Conservation (phyloP, 371 early-diverging fungal genomes). For the Mucor plumbeus region DNA sequence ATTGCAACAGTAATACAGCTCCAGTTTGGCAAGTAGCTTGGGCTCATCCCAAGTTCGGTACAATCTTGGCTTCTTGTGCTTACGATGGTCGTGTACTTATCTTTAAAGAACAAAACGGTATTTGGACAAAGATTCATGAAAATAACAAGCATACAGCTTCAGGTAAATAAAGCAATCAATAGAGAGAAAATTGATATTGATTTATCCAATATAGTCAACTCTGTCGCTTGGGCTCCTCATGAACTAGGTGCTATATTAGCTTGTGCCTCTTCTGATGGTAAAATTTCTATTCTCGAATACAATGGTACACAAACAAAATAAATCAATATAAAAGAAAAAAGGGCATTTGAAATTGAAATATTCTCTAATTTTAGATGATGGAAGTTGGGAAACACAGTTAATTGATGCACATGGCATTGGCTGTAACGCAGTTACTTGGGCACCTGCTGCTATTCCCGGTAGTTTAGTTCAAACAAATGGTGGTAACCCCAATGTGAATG, state of each 20-base stretch:
- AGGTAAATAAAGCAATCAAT: conserved; percentile 54
- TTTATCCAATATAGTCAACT: conserved; percentile 74
- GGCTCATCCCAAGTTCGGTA: conserved; percentile 98
- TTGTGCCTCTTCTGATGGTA: conserved; percentile 97
- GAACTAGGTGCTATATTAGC: conserved; percentile 93
- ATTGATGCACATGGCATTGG: conserved; percentile 94
- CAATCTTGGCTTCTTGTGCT: conserved; percentile 93
- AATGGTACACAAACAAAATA: conserved; percentile 62
- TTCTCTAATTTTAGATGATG: conserved; percentile 64
- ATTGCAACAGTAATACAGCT: conserved; percentile 81
- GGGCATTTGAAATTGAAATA: neutral
- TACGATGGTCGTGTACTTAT: conserved; percentile 95
- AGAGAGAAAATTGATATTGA: neutral
- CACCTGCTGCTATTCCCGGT: conserved; percentile 88
- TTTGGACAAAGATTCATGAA: conserved; percentile 90
- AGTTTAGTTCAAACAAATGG: conserved; percentile 76
- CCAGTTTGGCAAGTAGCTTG: conserved; percentile 99
- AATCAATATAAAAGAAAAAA: neutral
- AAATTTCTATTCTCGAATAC: conserved; percentile 88
- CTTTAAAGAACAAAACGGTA: conserved; percentile 90
- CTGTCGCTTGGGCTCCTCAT: conserved; percentile 96
- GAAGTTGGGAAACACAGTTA: conserved; percentile 75
- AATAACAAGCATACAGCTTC: conserved; percentile 88
- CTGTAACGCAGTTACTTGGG: conserved; percentile 94
- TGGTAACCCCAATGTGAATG: conserved; percentile 56